Evolutionary conservation across 345 rosid genomes (phyloP).

Genomic region (Mallotus nudiflorus): DNA sequence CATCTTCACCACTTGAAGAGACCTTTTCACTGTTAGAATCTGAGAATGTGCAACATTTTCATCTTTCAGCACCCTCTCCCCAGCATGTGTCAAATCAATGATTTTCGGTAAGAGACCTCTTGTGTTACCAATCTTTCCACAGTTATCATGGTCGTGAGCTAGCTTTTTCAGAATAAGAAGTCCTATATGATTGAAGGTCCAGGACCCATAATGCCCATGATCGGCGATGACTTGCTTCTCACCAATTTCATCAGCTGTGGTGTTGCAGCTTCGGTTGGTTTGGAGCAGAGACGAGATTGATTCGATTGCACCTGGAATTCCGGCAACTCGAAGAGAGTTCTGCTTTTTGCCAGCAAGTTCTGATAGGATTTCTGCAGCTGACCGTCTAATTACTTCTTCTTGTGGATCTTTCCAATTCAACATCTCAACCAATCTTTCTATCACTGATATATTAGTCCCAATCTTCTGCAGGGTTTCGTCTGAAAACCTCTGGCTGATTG

Average conservation of each 20-base stretch:
- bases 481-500: constrained; percentile 42
- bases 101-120: constrained; percentile 84
- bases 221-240: constrained; percentile 52
- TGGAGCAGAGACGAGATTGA: constrained; percentile 87
- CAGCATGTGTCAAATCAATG: constrained; percentile 71
- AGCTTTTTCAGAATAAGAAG: constrained; percentile 78
- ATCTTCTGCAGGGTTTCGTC: constrained; percentile 84
- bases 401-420: constrained; percentile 88
- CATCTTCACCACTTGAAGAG: constrained; percentile 82
- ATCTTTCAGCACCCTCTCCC: constrained; percentile 49
- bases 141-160: constrained; percentile 83
- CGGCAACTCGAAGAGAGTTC: constrained; percentile 72
- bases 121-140: constrained; percentile 88
- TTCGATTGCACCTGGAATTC: constrained; percentile 89
- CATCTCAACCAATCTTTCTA: constrained; percentile 85
- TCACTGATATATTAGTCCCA: constrained; percentile 55
- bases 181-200: constrained; percentile 78
- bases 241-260: constrained; percentile 67
- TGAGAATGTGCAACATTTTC: constrained; percentile 46
- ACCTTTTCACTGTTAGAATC: constrained; percentile 64
- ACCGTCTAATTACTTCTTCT: constrained; percentile 77
- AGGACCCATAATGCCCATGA: constrained; percentile 49
- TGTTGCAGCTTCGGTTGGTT: constrained; percentile 42
- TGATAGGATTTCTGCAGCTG: constrained; percentile 73
- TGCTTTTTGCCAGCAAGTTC: constrained; percentile 76